Evolutionary conservation across 768 basidiomycete genomes (phyloP).

Genomic region (Mycena pura): DNA sequence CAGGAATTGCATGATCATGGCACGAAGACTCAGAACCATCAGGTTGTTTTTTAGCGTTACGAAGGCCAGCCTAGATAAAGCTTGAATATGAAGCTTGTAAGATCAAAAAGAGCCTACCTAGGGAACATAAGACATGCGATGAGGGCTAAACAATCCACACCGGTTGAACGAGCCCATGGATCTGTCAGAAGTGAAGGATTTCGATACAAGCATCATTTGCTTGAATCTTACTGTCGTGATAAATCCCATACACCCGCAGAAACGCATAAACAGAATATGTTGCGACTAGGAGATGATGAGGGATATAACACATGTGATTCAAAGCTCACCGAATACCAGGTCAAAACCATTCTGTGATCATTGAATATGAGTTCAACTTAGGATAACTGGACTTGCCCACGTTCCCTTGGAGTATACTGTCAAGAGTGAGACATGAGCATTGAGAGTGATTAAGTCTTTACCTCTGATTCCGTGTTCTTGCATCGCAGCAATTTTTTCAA

Average conservation of each 20-base stretch:
- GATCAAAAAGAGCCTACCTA: slow-evolving; percentile 49
- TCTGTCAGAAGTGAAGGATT: slow-evolving; percentile 43
- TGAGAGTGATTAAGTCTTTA: slow-evolving; percentile 32
- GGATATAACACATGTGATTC: slow-evolving; percentile 1
- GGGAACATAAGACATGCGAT: slow-evolving; percentile 94
- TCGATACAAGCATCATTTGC: neutral
- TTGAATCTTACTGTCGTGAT: slow-evolving; percentile 59
- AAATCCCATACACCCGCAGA: slow-evolving; percentile 83
- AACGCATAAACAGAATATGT: slow-evolving; percentile 77
- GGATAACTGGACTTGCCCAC: slow-evolving; percentile 57
- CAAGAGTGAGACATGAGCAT: slow-evolving; percentile 4
- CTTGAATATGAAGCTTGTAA: neutral
- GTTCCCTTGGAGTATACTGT: slow-evolving; percentile 85
- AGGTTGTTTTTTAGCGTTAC: slow-evolving; percentile 85
- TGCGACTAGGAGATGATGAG: slow-evolving; percentile 57
- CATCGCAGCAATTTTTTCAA: slow-evolving; percentile 94
- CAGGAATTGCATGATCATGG: slow-evolving; percentile 92
- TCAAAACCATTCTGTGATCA: slow-evolving; percentile 85
- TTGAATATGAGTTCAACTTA: slow-evolving; percentile 13
- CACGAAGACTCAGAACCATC: slow-evolving; percentile 83
- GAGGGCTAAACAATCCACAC: slow-evolving; percentile 84
- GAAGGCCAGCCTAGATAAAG: slow-evolving; percentile 75
- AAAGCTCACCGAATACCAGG: slow-evolving; percentile 75
- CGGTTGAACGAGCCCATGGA: slow-evolving; percentile 69
- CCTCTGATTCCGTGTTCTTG: slow-evolving; percentile 95